A percentile compares a stretch with the other conserved stretches of the same genome.
phyloP scores from a whole-genome alignment of 1,284 basidiomycete species.

The Cystobasidiaceae sp. region DNA sequence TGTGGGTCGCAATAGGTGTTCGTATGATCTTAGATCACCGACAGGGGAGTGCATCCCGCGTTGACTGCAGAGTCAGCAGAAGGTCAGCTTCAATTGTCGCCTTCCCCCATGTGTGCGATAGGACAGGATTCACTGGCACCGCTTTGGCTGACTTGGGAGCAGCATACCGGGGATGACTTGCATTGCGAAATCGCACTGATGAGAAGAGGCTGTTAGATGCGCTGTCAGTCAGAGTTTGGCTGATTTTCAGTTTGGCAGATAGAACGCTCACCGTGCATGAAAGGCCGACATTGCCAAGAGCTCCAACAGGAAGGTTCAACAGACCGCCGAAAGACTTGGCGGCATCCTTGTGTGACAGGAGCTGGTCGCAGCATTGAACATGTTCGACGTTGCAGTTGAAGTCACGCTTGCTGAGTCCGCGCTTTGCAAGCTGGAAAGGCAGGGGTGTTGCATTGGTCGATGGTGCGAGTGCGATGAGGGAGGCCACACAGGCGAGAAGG shows the following conservation, averaged over 20 bases:
- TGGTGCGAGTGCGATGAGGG: not conserved
- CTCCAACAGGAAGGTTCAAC: conserved; percentile 3
- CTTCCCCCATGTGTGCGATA: not conserved
- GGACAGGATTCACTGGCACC: not conserved
- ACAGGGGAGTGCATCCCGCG: conserved; percentile 25
- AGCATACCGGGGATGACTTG: conserved; percentile 26
- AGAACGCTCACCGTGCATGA: conserved; percentile 2
- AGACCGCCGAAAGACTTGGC: conserved; percentile 24
- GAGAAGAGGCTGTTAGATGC: conserved; percentile 20
- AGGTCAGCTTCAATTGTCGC: not conserved
- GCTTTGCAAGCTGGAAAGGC: not conserved
- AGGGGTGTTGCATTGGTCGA: conserved; percentile 10
- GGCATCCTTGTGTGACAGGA: conserved; percentile 14
- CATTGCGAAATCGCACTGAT: conserved; percentile 5
- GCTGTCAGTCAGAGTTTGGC: no score
- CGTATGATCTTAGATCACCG: conserved; percentile 8
- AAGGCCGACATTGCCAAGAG: conserved; percentile 21
- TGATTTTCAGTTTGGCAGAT: not conserved
- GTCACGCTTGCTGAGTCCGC: conserved; percentile 3
- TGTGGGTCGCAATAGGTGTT: no score
- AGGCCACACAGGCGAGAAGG: no score
- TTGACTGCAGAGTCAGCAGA: conserved; percentile 1
- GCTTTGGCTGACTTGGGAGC: conserved; percentile 20
- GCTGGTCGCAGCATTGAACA: conserved; percentile 27
- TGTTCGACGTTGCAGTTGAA: conserved; percentile 27